Evolutionary conservation across 2,329 filamentous ascomycete genomes (phyloP).

Genomic region (Epichloe hybrida): DNA sequence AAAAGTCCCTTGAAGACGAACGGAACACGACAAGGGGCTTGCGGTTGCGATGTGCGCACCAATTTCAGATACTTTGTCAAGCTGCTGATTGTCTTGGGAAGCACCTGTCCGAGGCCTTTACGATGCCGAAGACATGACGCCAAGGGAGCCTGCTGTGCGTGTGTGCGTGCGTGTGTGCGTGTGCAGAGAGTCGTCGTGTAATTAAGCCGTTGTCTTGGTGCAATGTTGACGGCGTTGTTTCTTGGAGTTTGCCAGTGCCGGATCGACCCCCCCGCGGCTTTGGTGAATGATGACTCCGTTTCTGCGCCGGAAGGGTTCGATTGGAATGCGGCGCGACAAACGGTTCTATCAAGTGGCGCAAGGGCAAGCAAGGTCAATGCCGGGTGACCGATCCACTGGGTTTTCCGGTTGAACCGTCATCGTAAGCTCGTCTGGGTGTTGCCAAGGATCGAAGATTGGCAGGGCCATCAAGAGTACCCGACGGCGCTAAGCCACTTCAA

Average conservation of each 20-base stretch:
- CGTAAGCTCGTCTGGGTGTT: neutral
- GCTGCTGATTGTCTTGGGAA: too few relatives aligned
- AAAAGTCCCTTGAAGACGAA: too few relatives aligned
- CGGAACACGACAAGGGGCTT: too few relatives aligned
- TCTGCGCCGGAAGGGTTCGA: neutral
- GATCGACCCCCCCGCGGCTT: neutral
- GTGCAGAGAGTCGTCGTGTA: too few relatives aligned
- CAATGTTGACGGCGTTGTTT: neutral
- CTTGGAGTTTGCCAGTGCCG: too few relatives aligned
- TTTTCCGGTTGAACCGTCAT: neutral
- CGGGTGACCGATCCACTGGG: neutral
- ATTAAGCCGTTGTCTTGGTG: neutral
- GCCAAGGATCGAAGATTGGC: constrained; percentile 9
- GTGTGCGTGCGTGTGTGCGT: too few relatives aligned
- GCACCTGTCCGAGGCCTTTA: too few relatives aligned
- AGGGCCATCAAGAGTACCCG: constrained; percentile 10
- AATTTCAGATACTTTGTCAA: too few relatives aligned
- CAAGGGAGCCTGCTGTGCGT: too few relatives aligned
- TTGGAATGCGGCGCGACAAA: neutral
- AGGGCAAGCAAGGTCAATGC: neutral
- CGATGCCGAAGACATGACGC: too few relatives aligned
- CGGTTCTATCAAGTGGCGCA: neutral
- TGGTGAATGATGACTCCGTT: neutral
- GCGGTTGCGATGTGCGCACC: too few relatives aligned
- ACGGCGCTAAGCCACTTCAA: constrained; percentile 7